These are phyloP conservation scores for Dittrichia graveolens DNA, from an alignment of 129 eudicot genomes.

Conservation along the genomic window DNA sequence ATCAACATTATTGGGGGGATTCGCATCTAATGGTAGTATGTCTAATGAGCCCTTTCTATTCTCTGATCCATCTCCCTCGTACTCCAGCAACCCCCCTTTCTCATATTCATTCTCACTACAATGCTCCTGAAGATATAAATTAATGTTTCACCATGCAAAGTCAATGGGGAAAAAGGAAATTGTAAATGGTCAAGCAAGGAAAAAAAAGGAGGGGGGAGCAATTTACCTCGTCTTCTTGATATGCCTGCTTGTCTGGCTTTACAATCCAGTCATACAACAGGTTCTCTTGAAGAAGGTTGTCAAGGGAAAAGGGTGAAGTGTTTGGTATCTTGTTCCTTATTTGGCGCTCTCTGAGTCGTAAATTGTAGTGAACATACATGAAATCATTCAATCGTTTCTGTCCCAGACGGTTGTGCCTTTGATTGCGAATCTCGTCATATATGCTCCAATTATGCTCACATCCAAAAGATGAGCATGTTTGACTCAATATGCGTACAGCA, in stretches of 20 bases:
- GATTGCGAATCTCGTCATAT: slow-evolving; percentile 67
- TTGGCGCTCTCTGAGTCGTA: slow-evolving; percentile 86
- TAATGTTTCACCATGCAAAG: neutral
- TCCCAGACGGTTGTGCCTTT: slow-evolving; percentile 61
- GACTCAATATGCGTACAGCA: slow-evolving; percentile 92
- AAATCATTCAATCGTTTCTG: slow-evolving; percentile 64
- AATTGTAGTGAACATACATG: slow-evolving; percentile 75
- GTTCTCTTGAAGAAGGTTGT: slow-evolving; percentile 64
- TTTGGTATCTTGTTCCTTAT: slow-evolving; percentile 53
- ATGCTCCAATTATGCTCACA: slow-evolving; percentile 93
- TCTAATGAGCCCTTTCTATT: slow-evolving; percentile 60
- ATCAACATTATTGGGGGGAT: slow-evolving; percentile 44
- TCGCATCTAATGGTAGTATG: slow-evolving; percentile 63
- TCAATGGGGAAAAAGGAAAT: neutral
- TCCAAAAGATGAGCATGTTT: slow-evolving; percentile 88
- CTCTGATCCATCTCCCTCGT: slow-evolving; percentile 63
- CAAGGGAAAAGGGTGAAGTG: slow-evolving; percentile 53
- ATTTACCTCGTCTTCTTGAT: slow-evolving; percentile 76
- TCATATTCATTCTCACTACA: slow-evolving; percentile 41
- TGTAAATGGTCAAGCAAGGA: neutral
- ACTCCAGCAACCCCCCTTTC: slow-evolving; percentile 35
- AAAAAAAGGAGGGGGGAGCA: neutral
- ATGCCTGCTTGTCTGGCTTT: slow-evolving; percentile 63
- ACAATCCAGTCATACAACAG: slow-evolving; percentile 79
- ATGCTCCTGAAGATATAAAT: slow-evolving; percentile 45